Conservation (phyloP, 495 filamentous ascomycete species). For the Schizothecium vesticola region DNA sequence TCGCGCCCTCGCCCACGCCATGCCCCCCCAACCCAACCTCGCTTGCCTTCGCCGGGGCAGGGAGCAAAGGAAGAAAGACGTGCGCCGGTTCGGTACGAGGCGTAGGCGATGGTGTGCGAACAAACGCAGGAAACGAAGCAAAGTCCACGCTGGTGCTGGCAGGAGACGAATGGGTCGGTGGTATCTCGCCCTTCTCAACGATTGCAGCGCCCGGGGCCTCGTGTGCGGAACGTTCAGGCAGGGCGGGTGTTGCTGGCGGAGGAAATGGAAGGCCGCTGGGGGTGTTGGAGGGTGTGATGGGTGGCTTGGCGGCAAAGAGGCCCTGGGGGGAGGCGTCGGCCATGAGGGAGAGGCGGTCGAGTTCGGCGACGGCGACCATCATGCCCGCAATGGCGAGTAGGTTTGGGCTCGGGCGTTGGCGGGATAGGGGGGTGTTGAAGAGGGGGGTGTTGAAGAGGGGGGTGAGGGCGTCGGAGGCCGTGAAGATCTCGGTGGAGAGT, state of each 20-base stretch:
- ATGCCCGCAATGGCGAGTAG: slow-evolving; percentile 21
- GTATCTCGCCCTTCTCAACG: neutral
- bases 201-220: too few relatives aligned
- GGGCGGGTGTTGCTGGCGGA: neutral
- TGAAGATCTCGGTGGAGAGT: slow-evolving; percentile 9
- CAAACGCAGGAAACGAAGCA: neutral
- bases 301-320: neutral
- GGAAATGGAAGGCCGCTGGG: neutral
- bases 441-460: neutral
- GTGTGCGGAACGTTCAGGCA: too few relatives aligned
- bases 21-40: neutral
- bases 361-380: slow-evolving; percentile 23
- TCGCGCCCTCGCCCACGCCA: too few relatives aligned
- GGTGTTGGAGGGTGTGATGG: neutral
- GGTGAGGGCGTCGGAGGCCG: neutral
- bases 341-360: slow-evolving; percentile 16
- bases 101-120: neutral
- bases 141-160: neutral
- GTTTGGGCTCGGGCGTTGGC: neutral
- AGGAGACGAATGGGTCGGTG: neutral
- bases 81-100: too few relatives aligned
- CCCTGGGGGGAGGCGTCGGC: neutral
- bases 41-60: neutral
- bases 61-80: neutral
- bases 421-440: neutral